Evolutionary conservation across 169 alveolate genomes (phyloP), one percentile per base, ranked within the genome.

Genomic region (Theileria annulata): DNA sequence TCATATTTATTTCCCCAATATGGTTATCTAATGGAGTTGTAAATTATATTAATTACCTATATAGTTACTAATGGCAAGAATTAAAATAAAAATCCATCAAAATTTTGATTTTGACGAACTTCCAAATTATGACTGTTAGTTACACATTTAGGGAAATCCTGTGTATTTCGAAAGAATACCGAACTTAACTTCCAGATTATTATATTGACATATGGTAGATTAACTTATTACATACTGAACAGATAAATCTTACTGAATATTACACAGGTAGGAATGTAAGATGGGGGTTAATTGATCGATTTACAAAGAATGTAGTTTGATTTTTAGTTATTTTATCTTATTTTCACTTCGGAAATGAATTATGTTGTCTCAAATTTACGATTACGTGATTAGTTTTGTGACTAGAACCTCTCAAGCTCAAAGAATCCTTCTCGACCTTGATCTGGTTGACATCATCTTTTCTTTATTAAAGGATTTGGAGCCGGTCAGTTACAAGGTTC

Each of bases 351-450:
- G 25, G 13, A 62, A 62, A 62, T 62, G 31, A n/a, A 21, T 5
- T 23, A 68, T 68, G 76, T 25, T 68, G 37, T 48, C 59, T 31
- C 5, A 19, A 31, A 27, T 68, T 15, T 49, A 48, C 33, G 66
- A 68, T 4, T n/a, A 2, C 19, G 21, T 72, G 25, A 23, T 72
- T 30, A 25, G 54, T 51, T 27, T 51, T 8, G 62, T 72, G 30
- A 72, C 79, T n/a, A 49, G 79, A 30, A 56, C 37, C 69, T 72
- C 79, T 0, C 71, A 58, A 23, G 79, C 74, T 25, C 79, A 72
- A 33, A 72, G 79, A 58, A 58, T 72, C 79, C 35, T 72, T 17
- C 71, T 72, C 17, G 47, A 72, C 25, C 47, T 51, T 23, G 62
- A 37, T 30, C 23, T 72, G 33, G 49, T 72, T 17, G 79, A 72